phyloP scores from a whole-genome alignment of 441 rosid genomes.

The Rhodomyrtus psidioides region DNA sequence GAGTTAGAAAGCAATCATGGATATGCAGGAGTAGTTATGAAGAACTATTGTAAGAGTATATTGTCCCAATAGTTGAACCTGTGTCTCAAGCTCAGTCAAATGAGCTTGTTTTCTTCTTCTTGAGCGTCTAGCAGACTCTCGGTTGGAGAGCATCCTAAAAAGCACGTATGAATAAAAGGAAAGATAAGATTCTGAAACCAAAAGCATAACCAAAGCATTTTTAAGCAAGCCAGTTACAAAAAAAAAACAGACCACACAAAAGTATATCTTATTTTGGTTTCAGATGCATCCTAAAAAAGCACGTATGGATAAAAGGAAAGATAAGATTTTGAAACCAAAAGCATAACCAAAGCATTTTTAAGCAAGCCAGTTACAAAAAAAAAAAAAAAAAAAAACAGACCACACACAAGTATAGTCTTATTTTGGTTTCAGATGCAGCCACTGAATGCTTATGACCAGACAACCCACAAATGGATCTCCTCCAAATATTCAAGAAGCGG shows the following conservation, averaged over 20 bases:
- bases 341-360: not conserved
- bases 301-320: constrained; percentile 2
- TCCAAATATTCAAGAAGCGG: not conserved
- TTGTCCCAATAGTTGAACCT: constrained; percentile 19
- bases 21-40: not conserved
- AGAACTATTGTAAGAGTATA: not conserved
- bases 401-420: not conserved
- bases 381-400: too few relatives aligned
- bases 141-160: constrained; percentile 65
- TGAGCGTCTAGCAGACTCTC: constrained; percentile 71
- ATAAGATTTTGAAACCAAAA: not conserved
- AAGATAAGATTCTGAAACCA: not conserved
- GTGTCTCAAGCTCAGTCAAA: constrained; percentile 62
- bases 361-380: not conserved
- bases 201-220: not conserved
- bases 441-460: not conserved
- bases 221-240: not conserved
- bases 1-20: not conserved
- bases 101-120: constrained; percentile 74
- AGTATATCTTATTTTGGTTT: too few relatives aligned
- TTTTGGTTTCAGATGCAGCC: not conserved
- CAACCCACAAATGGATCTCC: not conserved
- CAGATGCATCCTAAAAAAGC: constrained; percentile 37
- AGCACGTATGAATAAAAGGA: constrained; percentile 3
- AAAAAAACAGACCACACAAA: not conserved